Evolutionary conservation across 176 grass and related monocot species (phyloP).

Genomic region (Luzula sylvatica): DNA sequence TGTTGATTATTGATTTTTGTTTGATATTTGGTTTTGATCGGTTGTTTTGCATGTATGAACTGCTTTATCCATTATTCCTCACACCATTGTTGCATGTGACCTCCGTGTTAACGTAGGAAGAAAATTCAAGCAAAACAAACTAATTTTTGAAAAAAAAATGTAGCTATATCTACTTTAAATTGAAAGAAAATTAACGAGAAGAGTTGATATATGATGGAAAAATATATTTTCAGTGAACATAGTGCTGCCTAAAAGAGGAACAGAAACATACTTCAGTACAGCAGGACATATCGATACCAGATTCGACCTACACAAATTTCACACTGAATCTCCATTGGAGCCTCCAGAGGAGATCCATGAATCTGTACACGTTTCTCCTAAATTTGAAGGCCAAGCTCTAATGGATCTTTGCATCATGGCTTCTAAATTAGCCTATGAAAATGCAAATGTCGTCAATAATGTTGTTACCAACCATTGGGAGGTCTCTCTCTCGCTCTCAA

Average conservation of each 20-base stretch:
- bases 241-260: slow-evolving; percentile 25
- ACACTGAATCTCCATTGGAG: not conserved
- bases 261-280: slow-evolving; percentile 22
- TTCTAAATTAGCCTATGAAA: slow-evolving; percentile 39
- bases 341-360: not conserved
- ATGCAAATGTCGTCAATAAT: slow-evolving; percentile 18
- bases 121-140: not conserved
- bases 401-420: slow-evolving; percentile 37
- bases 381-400: slow-evolving; percentile 7
- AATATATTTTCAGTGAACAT: slow-evolving; percentile 20
- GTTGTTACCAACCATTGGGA: slow-evolving; percentile 23
- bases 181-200: not conserved
- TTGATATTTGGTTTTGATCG: not conserved
- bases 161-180: no score
- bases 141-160: no score
- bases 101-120: not conserved
- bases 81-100: not conserved
- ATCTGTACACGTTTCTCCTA: not conserved
- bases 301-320: slow-evolving; percentile 23
- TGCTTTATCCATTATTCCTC: not conserved
- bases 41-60: not conserved
- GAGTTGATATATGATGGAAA: not conserved
- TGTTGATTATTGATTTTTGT: not conserved
- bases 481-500: slow-evolving; percentile 11
- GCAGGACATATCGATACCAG: slow-evolving; percentile 28